A percentile compares a stretch with the other conserved stretches of the same genome.
phyloP scores from a whole-genome alignment of 352 stramenopile genomes.

The Globisporangium spiculum region DNA sequence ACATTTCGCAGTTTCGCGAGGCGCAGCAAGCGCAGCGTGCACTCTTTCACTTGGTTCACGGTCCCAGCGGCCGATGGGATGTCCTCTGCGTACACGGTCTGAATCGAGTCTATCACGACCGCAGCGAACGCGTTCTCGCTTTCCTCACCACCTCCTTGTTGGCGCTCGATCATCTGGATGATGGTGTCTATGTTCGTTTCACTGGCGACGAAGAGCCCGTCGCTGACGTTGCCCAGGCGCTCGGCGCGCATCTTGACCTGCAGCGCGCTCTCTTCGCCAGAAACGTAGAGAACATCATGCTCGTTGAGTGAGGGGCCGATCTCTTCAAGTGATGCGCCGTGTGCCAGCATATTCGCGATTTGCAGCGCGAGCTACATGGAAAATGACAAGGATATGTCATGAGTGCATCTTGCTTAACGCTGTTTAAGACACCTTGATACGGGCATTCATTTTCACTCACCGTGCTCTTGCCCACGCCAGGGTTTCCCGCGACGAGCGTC shows the following conservation, averaged over 20 bases:
- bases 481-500: slow-evolving; percentile 94
- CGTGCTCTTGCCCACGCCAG: slow-evolving; percentile 92
- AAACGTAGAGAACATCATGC: slow-evolving; percentile 92
- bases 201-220: slow-evolving; percentile 74
- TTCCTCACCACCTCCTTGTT: neutral
- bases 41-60: slow-evolving; percentile 95
- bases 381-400: neutral
- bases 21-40: slow-evolving; percentile 90
- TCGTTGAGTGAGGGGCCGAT: neutral
- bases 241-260: slow-evolving; percentile 94
- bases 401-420: too few relatives aligned
- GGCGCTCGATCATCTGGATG: slow-evolving; percentile 45
- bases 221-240: slow-evolving; percentile 67
- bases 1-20: slow-evolving; percentile 92
- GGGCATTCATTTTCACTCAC: slow-evolving; percentile 23
- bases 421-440: neutral
- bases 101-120: slow-evolving; percentile 96
- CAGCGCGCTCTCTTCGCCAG: slow-evolving; percentile 94
- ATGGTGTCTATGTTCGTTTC: slow-evolving; percentile 84
- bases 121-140: slow-evolving; percentile 41
- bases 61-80: slow-evolving; percentile 75
- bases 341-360: slow-evolving; percentile 86
- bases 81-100: slow-evolving; percentile 93
- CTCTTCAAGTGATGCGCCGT: slow-evolving; percentile 11
- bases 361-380: slow-evolving; percentile 85